Evolutionary conservation across 1,139 yeast species (phyloP), one percentile per base, ranked within the genome.

Genomic region (Torulaspora globosa): DNA sequence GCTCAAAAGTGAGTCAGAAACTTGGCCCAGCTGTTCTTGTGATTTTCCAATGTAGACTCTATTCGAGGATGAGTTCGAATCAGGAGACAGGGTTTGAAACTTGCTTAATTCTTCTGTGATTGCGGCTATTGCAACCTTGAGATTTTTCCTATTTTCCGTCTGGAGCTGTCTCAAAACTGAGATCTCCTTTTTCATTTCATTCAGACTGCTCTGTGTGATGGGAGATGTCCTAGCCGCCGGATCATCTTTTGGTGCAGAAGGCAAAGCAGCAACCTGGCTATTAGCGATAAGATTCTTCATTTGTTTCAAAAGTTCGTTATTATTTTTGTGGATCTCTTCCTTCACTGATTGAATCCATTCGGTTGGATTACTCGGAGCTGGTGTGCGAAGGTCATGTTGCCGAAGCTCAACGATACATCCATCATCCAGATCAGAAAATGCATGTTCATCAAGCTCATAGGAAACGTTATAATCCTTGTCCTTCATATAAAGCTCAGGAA

Each of bases 401-500:
- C 49, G 57, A 15, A 59, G 48, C 36, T 58, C 74, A 12, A 89
- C 66, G 5, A 87, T 66, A 2, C 80, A 72, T 0, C 92, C 92
- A 4, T 73, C 72, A 41, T 67, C 65, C 0, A 92, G 73, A 36
- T 85, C 92, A 0, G 64, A 68, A 21, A 88, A 63, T 28, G 75
- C 67, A 28, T 71, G 73, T 43, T 89, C 94, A 52, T 90, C 97
- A 19, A 92, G 69, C 63, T 90, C 97, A 59, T 87, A 90, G 1
- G 83, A 73, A 1, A 88, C 74, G 0, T 78, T 78, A 23, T 76
- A 71, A 2, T 68, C 64, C 0, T 78, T 75, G 52, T 87, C 95
- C 54, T 76, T 80, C 6, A 89, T 73, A 58, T 86, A 85, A 28
- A 92, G 78, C n/a, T 80, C 85, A 0, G 98, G 97, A 56, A 88